Evolutionary conservation across 2,329 filamentous ascomycete species (phyloP), one percentile per base, ranked within the genome.

Genomic region (Claviceps capensis): DNA sequence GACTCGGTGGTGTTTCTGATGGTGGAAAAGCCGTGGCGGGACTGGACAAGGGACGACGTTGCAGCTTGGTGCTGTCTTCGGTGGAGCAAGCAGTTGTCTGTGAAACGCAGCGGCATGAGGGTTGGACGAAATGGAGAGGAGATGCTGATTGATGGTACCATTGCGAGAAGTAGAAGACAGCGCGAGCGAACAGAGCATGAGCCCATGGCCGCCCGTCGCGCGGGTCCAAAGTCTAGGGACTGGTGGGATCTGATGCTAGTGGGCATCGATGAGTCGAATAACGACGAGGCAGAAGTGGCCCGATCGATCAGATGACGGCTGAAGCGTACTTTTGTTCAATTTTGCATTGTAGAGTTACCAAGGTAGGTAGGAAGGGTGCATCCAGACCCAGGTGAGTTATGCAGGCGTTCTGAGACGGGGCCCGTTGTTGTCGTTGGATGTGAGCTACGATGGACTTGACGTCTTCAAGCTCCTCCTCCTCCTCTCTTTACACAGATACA

Each of bases 1-100:
- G 83, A 90, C 61, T 81, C 82, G 54, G 65, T 76, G 52, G 74
- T 90, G 22, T 90, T 90, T 65, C 77, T 75, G 34, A 69, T 77
- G 34, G 76, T 84, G 45, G 86, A 91, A 64, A 80, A 79, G 62
- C 86, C 86, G 0, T 90, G 85, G 85, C 57, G 58, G 63, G 17
- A 44, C 58, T 52, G 23, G 51, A 57, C 51, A 52, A 58, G 49
- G 34, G 45, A 49, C 26, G 45, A 44, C 40, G 42, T 46, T 8
- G 36, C 16, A 26, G 19, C 11, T 9, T 47, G 13, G 22, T 46
- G 52, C 7, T 47, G 41, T 36, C 16, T 37, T 13, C 7, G 38
- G 13, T 54, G 48, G 50, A 40, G 45, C 17, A 43, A 38, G 13
- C 34, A 44, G 9, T 47, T 49, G 14, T 37, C 37, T 17, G 42